Conservation (phyloP, 306 rosid species). For the Abrus precatorius region DNA sequence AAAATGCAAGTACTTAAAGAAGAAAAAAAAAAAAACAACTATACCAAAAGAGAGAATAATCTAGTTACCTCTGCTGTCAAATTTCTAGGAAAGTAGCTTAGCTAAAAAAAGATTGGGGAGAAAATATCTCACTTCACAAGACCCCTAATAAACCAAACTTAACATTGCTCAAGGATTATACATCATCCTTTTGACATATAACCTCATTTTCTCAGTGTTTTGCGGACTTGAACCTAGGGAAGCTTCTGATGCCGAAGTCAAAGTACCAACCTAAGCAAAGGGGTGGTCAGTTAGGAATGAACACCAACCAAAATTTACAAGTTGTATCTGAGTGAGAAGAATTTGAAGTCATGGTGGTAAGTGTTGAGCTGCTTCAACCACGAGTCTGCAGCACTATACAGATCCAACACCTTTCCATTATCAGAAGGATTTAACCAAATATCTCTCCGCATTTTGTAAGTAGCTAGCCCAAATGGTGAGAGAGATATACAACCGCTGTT, state of each 20-base stretch:
- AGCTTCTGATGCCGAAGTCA: constrained; percentile 39
- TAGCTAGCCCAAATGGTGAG: constrained; percentile 70
- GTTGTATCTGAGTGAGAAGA: constrained; percentile 52
- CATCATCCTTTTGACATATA: constrained; percentile 28
- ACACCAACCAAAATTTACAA: constrained; percentile 40
- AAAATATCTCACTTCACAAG: constrained; percentile 10
- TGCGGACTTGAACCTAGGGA: constrained; percentile 25
- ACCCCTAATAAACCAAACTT: constrained; percentile 26
- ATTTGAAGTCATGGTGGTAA: constrained; percentile 78
- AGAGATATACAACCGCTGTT: constrained; percentile 47
- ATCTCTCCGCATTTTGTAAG: constrained; percentile 67
- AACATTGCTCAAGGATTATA: constrained; percentile 12
- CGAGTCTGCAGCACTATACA: constrained; percentile 69
- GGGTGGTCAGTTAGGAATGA: constrained; percentile 3
- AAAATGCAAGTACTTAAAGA: background rate
- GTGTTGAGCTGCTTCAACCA: constrained; percentile 77
- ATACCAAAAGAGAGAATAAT: constrained; percentile 19
- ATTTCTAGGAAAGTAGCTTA: constrained; percentile 32
- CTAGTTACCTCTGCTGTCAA: background rate
- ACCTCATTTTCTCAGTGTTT: constrained; percentile 28
- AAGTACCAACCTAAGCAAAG: constrained; percentile 15
- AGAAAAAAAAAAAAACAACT: background rate
- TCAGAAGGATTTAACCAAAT: constrained; percentile 63
- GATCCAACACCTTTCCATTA: constrained; percentile 39
- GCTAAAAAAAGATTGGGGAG: background rate